These are phyloP conservation scores for Yamadazyma jaroonii DNA, from an alignment of 1,139 yeast genomes.

Conservation along the genomic window DNA sequence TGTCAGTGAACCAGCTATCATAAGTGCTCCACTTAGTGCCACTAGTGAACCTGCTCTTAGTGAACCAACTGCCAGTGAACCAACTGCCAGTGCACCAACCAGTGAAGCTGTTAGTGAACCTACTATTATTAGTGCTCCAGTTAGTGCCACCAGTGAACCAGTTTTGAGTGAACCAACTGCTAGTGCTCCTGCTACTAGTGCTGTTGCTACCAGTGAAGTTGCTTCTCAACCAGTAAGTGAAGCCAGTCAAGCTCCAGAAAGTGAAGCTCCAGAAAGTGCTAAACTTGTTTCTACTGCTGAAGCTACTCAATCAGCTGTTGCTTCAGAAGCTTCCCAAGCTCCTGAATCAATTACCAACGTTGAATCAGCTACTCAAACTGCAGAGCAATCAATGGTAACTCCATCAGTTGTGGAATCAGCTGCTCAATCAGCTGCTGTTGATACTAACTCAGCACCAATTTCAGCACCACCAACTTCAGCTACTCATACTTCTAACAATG, in stretches of 20 bases:
- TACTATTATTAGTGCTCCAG: background rate
- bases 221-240: background rate
- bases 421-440: background rate
- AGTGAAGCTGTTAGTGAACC: background rate
- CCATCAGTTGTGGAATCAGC: constrained; percentile 1
- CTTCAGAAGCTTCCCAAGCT: too few species aligned
- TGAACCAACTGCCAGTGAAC: background rate
- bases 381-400: background rate
- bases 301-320: background rate
- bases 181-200: background rate
- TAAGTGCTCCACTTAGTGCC: background rate
- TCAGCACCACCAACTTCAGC: constrained; percentile 3
- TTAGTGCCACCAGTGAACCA: background rate
- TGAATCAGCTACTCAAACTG: background rate
- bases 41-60: background rate
- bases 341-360: background rate
- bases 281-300: too few species aligned
- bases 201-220: background rate
- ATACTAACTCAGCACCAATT: background rate
- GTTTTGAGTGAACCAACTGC: background rate
- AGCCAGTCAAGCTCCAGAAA: background rate
- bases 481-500: constrained; percentile 19
- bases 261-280: background rate
- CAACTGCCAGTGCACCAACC: background rate
- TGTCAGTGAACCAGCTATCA: background rate